phyloP scores from a whole-genome alignment of 2,329 filamentous ascomycete species.

The Talaromyces sp. region DNA sequence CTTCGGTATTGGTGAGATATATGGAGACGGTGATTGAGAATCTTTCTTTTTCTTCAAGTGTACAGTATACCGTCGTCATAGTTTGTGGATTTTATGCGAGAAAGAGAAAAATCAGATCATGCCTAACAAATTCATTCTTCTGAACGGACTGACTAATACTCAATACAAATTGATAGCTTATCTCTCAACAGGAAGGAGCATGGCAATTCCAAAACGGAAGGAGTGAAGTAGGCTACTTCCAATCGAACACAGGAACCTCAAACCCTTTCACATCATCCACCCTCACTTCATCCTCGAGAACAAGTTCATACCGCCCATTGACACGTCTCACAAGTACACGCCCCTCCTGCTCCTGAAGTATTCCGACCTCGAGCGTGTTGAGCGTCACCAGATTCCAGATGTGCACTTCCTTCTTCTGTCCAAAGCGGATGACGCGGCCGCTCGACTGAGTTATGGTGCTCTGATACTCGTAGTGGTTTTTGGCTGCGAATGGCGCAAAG shows the following conservation, averaged over 20 bases:
- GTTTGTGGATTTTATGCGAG: slow-evolving; percentile 11
- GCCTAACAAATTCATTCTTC: slow-evolving; percentile 15
- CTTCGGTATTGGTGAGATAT: slow-evolving; percentile 18
- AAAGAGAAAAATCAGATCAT: slow-evolving; percentile 11
- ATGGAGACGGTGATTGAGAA: slow-evolving; percentile 17
- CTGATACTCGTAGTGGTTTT: slow-evolving; percentile 54
- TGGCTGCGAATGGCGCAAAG: slow-evolving; percentile 52
- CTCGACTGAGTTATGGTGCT: slow-evolving; percentile 62
- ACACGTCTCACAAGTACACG: slow-evolving; percentile 24
- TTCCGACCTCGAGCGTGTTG: slow-evolving; percentile 46
- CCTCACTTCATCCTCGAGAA: slow-evolving; percentile 23
- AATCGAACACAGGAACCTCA: slow-evolving; percentile 24
- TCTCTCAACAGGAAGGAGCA: background rate
- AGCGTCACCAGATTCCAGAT: slow-evolving; percentile 52
- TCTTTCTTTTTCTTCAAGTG: slow-evolving; percentile 11
- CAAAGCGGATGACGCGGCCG: slow-evolving; percentile 57
- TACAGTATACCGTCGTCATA: slow-evolving; percentile 19
- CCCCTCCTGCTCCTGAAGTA: slow-evolving; percentile 38
- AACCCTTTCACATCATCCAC: slow-evolving; percentile 26
- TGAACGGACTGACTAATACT: background rate
- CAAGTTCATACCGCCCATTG: slow-evolving; percentile 22
- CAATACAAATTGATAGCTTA: background rate
- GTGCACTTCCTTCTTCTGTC: slow-evolving; percentile 56
- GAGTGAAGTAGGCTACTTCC: slow-evolving; percentile 13
- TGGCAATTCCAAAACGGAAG: background rate